Evolutionary conservation across 352 stramenopile genomes (phyloP), one percentile per base, ranked within the genome.

Genomic region (Phytophthora agathidicida): DNA sequence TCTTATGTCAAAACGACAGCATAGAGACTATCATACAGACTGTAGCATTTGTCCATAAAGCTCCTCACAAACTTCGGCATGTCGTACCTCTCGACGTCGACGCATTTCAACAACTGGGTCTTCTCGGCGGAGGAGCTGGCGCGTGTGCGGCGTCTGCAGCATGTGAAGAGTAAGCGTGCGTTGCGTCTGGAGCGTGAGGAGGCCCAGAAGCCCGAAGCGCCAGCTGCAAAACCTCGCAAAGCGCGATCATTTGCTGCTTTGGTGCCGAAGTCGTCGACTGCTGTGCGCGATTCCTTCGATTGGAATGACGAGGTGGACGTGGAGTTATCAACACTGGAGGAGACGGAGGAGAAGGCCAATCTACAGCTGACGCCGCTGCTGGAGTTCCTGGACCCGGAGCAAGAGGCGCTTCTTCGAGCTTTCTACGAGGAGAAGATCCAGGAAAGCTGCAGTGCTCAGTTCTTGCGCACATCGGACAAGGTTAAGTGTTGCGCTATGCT

Each of bases 21-120:
- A n/a, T n/a, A n/a, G n/a, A n/a, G 5, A 42, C 7, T 20, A 17
- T 47, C 37, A 65, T 64, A 59, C 11, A 9, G 11, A 23, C 35
- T 14, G 7, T 33, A 51, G 17, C 17, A 23, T 22, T 36, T 5
- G 7, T 4, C 28, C 7, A 32, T n/a, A n/a, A n/a, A n/a, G n/a
- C n/a, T n/a, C n/a, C 33, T 32, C 17, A 24, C 7, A 28, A 30
- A 11, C 19, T 27, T 10, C 17, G 7, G 0, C 33, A 95, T 95
- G 86, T 77, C 86, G 68, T 96, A 96, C 68, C 71, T 96, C 30
- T 42, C 80, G 51, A 77, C 75, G 61, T 94, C 86, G 68, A 94
- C 86, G 65, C 86, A 96, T 74, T 91, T 94, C 56, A 93, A 94
- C 73, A 96, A 94, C 68, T 96, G 86, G 86, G 63, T 96, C 62